Evolutionary conservation across 2,329 filamentous ascomycete genomes (phyloP), one percentile per base, ranked within the genome.

Genomic region (Fusarium musae): DNA sequence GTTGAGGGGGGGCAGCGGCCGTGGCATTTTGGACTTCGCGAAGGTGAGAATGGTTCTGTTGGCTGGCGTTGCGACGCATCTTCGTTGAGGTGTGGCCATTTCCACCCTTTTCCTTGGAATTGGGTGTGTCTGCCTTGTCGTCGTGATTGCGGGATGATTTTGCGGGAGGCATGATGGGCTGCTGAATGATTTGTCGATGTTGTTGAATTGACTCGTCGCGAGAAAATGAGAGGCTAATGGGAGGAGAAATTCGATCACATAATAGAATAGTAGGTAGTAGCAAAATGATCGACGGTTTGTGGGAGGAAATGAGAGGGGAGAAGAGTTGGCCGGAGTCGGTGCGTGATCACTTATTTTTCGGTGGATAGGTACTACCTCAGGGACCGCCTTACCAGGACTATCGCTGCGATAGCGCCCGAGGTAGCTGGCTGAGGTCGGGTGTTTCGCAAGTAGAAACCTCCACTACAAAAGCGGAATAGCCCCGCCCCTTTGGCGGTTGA

Each of bases 11-110:
- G 46, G 79, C 76, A 44, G 81, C 80, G 30, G 81, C 79, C 17
- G 80, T 77, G 56, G 81, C 84, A 69, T 81, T 85, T 69, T 81
- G 81, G 50, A 81, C 82, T 53, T 88, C 86, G 76, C 84, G 84
- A 58, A 84, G 78, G 43, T 86, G 80, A 37, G 81, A 85, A 23
- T 85, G 83, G 46, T 85, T 87, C 17, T 84, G 84, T 62, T 86
- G 86, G 79, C 86, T 89, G 62, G 85, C 87, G 21, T 85, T 85
- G 42, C 88, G 85, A 59, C 87, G 87, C 81, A 89, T 84, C 79
- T 90, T 90, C 67, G 86, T 84, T 60, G 87, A 86, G 21, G 84
- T 78, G 60, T 84, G 80, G 21, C 83, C 83, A 63, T 79, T 79
- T 58, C 81, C 81, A 67, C 81, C 83, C 79, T 86, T 87, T 66